A percentile compares a stretch with the other conserved stretches of the same genome.
phyloP scores from a whole-genome alignment of 2,329 filamentous ascomycete genomes.

The Monilinia polystroma region DNA sequence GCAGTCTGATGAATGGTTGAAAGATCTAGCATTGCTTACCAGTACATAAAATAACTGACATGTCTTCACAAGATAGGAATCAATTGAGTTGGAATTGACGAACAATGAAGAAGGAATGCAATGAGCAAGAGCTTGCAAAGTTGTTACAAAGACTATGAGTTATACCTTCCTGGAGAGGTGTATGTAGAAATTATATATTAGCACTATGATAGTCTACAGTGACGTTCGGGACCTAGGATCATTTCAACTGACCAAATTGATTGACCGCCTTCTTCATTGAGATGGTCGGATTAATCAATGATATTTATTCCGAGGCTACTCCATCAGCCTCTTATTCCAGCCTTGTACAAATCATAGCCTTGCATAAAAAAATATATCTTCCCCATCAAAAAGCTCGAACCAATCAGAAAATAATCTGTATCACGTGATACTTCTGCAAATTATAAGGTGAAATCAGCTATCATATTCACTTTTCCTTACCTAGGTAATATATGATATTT shows the following conservation, averaged over 20 bases:
- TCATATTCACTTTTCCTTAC: slow-evolving; percentile 1
- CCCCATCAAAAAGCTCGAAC: background rate
- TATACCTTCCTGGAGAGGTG: background rate
- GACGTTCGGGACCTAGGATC: background rate
- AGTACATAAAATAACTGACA: slow-evolving; percentile 19
- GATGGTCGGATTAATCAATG: background rate
- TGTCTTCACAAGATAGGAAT: slow-evolving; percentile 4
- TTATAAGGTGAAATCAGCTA: background rate
- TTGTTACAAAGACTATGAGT: background rate
- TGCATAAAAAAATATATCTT: background rate
- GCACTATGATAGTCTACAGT: background rate
- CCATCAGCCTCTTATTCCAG: background rate
- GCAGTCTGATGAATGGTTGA: background rate
- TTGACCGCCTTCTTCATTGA: slow-evolving; percentile 10
- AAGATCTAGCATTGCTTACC: slow-evolving; percentile 2
- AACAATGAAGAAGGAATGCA: background rate
- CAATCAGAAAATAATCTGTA: background rate
- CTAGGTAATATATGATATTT: background rate
- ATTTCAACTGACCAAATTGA: background rate
- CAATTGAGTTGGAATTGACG: background rate
- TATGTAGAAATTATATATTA: background rate
- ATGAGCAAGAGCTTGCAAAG: background rate
- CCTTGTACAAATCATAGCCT: background rate
- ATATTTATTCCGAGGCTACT: background rate
- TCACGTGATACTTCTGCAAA: slow-evolving; percentile 1